phyloP scores from a whole-genome alignment of 768 basidiomycete genomes.

The Hypholoma fasciculare region DNA sequence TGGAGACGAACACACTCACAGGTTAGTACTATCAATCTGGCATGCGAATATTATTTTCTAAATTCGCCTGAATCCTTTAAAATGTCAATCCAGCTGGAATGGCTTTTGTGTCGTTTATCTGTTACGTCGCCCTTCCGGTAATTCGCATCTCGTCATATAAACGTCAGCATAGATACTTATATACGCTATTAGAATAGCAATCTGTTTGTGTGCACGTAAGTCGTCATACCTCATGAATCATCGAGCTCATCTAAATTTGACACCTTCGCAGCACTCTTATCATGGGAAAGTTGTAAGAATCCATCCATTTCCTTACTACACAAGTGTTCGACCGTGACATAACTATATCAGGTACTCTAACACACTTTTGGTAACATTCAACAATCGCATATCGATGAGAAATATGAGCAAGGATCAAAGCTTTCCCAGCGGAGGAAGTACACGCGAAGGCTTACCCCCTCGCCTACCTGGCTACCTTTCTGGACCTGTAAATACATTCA shows the following conservation, averaged over 20 bases:
- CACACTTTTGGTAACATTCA: background rate
- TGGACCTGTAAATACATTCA: too few species aligned
- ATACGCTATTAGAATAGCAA: background rate
- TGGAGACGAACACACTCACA: conserved; percentile 8
- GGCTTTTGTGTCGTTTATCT: conserved; percentile 3
- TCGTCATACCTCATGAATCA: background rate
- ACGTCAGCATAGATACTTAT: background rate
- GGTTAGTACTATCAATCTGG: background rate
- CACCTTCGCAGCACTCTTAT: background rate
- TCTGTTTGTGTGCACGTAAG: conserved; percentile 6
- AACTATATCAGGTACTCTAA: background rate
- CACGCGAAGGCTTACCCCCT: background rate
- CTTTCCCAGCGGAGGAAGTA: background rate
- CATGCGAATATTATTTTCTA: too few species aligned
- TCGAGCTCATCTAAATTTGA: background rate
- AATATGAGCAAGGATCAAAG: background rate
- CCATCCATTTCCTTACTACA: background rate
- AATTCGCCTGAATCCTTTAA: background rate
- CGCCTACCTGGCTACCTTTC: too few species aligned
- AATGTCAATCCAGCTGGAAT: background rate
- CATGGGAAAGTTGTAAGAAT: conserved; percentile 4
- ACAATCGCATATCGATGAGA: background rate
- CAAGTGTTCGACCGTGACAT: background rate
- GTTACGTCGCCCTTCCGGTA: conserved; percentile 3
- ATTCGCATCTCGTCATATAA: background rate